Evolutionary conservation across 2,329 filamentous ascomycete species (phyloP).

Genomic region (Aspergillus fumigatiaffinis): DNA sequence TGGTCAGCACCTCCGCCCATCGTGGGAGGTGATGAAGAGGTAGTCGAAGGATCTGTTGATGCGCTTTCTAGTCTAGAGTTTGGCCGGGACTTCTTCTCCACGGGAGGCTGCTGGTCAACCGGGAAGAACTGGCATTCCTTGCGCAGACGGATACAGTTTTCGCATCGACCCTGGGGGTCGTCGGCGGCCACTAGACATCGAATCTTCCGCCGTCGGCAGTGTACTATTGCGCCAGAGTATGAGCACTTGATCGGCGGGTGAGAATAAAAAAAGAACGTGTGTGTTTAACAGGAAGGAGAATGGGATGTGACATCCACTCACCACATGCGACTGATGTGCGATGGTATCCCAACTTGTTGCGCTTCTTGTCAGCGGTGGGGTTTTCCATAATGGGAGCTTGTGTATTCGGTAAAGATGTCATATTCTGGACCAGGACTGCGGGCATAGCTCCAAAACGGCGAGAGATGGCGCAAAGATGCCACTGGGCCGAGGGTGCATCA

Average conservation of each 20-base stretch:
- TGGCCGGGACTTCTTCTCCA: constrained; percentile 46
- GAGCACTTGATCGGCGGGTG: constrained; percentile 7
- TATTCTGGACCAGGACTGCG: constrained; percentile 29
- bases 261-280: no score
- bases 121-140: constrained; percentile 92
- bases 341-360: constrained; percentile 94
- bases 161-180: constrained; percentile 72
- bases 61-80: constrained; percentile 43
- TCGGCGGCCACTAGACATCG: constrained; percentile 75
- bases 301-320: constrained; percentile 52
- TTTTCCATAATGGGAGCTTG: constrained; percentile 36
- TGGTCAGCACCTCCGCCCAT: constrained; percentile 28
- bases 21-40: constrained; percentile 47
- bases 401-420: constrained; percentile 30
- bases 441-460: constrained; percentile 35
- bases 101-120: constrained; percentile 69
- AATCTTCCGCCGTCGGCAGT: constrained; percentile 91
- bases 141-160: constrained; percentile 89
- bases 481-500: constrained; percentile 24
- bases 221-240: constrained; percentile 53
- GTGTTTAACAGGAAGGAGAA: not conserved
- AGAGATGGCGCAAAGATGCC: constrained; percentile 14
- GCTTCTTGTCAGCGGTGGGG: constrained; percentile 58
- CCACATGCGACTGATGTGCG: constrained; percentile 92
- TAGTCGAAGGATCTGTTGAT: constrained; percentile 44